Evolutionary conservation across 352 stramenopile genomes (phyloP).

Genomic region (Phytophthora pinifolia): DNA sequence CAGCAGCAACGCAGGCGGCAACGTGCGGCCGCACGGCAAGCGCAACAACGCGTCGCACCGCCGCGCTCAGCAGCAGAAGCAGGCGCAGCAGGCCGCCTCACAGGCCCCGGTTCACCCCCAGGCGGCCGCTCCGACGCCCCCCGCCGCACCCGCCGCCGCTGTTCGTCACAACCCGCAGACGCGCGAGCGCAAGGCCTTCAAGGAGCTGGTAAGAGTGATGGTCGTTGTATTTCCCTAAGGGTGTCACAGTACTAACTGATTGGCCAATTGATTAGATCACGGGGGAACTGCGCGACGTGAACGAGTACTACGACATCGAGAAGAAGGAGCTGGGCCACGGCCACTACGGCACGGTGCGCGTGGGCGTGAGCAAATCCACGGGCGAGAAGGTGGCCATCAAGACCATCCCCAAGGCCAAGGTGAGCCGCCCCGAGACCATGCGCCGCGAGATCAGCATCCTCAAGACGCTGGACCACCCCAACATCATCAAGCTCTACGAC

Average conservation of each 20-base stretch:
- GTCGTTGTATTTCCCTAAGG: neutral
- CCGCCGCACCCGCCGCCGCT: constrained; percentile 17
- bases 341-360: constrained; percentile 97
- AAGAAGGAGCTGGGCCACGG: constrained; percentile 89
- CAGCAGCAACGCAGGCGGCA: constrained; percentile 44
- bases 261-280: constrained; percentile 55
- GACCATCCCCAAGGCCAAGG: constrained; percentile 97
- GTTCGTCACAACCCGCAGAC: constrained; percentile 40
- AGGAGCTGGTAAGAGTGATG: constrained; percentile 62
- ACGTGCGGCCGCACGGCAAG: constrained; percentile 40
- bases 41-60: constrained; percentile 46
- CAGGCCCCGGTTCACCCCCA: constrained; percentile 5
- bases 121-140: constrained; percentile 8
- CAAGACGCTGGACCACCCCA: constrained; percentile 91
- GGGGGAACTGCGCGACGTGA: constrained; percentile 78
- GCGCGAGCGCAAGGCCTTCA: constrained; percentile 61
- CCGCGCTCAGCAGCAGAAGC: constrained; percentile 42
- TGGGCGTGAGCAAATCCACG: constrained; percentile 93
- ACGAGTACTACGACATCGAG: constrained; percentile 87
- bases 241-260: neutral
- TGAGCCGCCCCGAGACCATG: constrained; percentile 93
- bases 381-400: constrained; percentile 98
- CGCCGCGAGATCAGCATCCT: constrained; percentile 93
- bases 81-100: constrained; percentile 13
- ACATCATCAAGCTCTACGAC: constrained; percentile 98